Conservation (phyloP, 73 alveolate genomes). For the Tetrahymena borealis region DNA sequence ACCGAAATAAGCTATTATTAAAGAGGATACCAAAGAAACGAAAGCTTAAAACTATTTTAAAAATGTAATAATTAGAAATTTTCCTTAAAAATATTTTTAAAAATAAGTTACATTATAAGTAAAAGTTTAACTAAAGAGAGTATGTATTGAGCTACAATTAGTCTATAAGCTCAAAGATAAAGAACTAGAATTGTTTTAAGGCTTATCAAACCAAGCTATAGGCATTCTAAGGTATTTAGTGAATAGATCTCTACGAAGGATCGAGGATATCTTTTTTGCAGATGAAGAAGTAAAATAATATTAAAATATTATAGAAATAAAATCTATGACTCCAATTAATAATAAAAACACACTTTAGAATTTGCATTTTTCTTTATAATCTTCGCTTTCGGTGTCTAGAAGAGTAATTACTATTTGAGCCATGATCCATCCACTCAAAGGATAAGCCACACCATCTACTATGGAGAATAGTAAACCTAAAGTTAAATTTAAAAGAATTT, state of each 20-base stretch:
- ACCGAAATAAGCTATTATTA: not conserved
- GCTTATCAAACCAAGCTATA: conserved; percentile 22
- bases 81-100: conserved; percentile 7
- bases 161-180: conserved; percentile 10
- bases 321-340: conserved; percentile 10
- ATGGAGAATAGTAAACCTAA: not conserved
- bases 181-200: conserved; percentile 29
- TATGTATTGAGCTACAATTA: conserved; percentile 24
- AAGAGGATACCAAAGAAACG: no score
- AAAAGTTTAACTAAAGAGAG: conserved; percentile 21
- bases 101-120: conserved; percentile 20
- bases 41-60: conserved; percentile 74
- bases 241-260: conserved; percentile 9
- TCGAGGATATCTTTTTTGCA: conserved; percentile 7
- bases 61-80: conserved; percentile 61
- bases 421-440: not conserved
- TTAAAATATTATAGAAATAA: conserved; percentile 6
- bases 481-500: not conserved
- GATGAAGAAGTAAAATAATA: not conserved
- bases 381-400: not conserved
- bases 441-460: not conserved
- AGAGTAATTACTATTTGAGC: not conserved
- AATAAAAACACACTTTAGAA: not conserved
- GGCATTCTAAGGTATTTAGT: conserved; percentile 26
- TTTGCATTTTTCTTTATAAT: conserved; percentile 42